Base-by-base conservation (phyloP, 305 asterid genomes). In the Fraxinus nigra region DNA sequence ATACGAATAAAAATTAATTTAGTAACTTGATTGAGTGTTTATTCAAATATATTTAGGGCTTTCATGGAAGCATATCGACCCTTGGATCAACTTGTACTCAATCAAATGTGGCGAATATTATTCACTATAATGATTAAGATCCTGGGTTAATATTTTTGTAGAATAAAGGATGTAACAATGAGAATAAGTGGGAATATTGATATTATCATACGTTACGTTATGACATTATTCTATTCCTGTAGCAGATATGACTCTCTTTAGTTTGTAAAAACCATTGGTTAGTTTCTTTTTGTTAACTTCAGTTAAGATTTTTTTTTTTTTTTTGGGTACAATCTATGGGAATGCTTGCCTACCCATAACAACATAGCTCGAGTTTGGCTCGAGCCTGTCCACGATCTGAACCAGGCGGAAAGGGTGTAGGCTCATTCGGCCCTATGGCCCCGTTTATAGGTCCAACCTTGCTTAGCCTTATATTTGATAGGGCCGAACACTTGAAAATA, bases 111-210 rank as follows among this genome's bases (percentile, higher is more conserved):
- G 86, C 79, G 13, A 24, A n/a, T 75, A 18, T 7, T 76, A 35
- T 34, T 33, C 59, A 26, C 40, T 24, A 28, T 51, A 51, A 78
- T 75, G 67, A 14, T 84, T 84, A 35, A 34, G 72, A 43, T 37
- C 43, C 73, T 46, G 77, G 20, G 7, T 28, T 63, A 54, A 83
- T 84, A 40, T 40, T 22, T 82, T 75, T 65, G 74, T 75, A 35
- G 72, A 37, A 63, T 63, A 22, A 63, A 26, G 70, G 91, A 90
- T 83, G 89, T 84, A 88, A 88, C 86, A 80, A 82, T 81, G 51
- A 48, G 89, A 87, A 83, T 84, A 82, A 84, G 84, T 81, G 80
- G 85, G 85, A 85, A 87, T 87, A 78, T 3, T 30, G 33, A 30
- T 30, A 30, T 30, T 30, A 30, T 30, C 33, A 30, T 1, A 30